Evolutionary conservation across 1,139 yeast species (phyloP).

Genomic region (Taiozyma sp.): DNA sequence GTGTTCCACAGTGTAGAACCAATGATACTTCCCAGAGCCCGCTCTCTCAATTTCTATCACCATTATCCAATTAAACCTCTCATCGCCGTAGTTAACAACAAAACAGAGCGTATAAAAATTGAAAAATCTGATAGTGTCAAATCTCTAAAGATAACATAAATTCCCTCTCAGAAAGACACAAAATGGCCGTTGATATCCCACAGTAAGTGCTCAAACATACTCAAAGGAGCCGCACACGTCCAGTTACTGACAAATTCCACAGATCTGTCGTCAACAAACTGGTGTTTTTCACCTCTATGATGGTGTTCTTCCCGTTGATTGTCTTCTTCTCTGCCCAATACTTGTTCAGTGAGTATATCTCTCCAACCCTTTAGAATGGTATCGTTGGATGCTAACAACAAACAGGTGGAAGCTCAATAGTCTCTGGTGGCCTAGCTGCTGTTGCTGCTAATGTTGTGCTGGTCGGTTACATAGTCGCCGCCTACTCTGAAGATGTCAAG

Average conservation of each 20-base stretch:
- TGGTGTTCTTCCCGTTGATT: conserved; percentile 75
- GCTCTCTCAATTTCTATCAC: no score
- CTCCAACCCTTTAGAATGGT: neutral
- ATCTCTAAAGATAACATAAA: neutral
- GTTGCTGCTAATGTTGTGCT: conserved; percentile 81
- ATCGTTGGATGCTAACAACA: conserved; percentile 4
- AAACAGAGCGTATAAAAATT: neutral
- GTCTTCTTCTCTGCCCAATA: conserved; percentile 67
- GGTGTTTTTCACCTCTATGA: conserved; percentile 81
- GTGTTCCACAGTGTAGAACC: no score
- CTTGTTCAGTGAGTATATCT: conserved; percentile 29
- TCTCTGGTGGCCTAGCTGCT: conserved; percentile 91
- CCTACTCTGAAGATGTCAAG: conserved; percentile 75
- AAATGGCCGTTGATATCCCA: conserved; percentile 59
- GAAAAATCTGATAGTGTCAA: neutral
- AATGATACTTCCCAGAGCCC: no score
- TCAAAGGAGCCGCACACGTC: neutral
- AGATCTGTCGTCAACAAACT: conserved; percentile 50
- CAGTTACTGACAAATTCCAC: conserved; percentile 3
- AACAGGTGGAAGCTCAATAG: conserved; percentile 45
- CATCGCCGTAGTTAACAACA: no score
- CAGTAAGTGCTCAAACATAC: conserved; percentile 36
- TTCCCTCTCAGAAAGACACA: neutral
- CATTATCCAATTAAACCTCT: no score
- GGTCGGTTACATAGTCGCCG: conserved; percentile 80